Base-by-base conservation (phyloP, 2,329 filamentous ascomycete genomes). In the Elsinoe australis region DNA sequence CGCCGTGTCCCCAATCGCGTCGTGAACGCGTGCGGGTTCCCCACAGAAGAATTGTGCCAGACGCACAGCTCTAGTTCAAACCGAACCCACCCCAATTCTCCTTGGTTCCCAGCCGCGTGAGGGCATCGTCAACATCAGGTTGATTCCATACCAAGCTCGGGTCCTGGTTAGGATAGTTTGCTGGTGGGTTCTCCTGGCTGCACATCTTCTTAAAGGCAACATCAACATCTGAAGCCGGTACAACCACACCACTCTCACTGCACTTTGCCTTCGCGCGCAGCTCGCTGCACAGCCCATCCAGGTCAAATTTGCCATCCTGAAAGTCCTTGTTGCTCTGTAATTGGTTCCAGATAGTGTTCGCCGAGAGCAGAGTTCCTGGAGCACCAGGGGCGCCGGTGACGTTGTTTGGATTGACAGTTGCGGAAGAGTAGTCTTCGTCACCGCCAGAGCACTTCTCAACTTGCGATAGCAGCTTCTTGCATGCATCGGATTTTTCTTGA, bases 221-320 rank as follows among this genome's bases (percentile, higher is more conserved):
- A 61, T 95, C 85, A 58, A 96, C 94, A 59, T 96, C 89, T 48
- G 80, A 79, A 68, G 94, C 82, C 53, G 88, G 83, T 18, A 98
- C 85, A 14, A 95, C 87, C 9, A 94, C 87, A 12, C 92, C 90
- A 14, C 76, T 83, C 56, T 94, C 86, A 0, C 88, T 94, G 66
- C 92, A 98, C 62, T 90, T 92, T 50, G 92, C 92, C 71, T 98
- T 98, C 64, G 89, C 86, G 55, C 90, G 86, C 10, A 98, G 78
- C 63, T 98, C 89, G 3, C 84, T 85, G 69, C 92, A 98, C 18
- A 98, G 76, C 26, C 83, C 82, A 61, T 98, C 92, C 41, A 98
- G 83, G 56, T 98, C 92, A 55, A 96, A 87, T 57, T 94, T 89
- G 57, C 89, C 89, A 50, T 79, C 85, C 61, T 89, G 85, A 57